Evolutionary conservation across 768 basidiomycete genomes (phyloP).

Genomic region (Butyriboletus loyo): DNA sequence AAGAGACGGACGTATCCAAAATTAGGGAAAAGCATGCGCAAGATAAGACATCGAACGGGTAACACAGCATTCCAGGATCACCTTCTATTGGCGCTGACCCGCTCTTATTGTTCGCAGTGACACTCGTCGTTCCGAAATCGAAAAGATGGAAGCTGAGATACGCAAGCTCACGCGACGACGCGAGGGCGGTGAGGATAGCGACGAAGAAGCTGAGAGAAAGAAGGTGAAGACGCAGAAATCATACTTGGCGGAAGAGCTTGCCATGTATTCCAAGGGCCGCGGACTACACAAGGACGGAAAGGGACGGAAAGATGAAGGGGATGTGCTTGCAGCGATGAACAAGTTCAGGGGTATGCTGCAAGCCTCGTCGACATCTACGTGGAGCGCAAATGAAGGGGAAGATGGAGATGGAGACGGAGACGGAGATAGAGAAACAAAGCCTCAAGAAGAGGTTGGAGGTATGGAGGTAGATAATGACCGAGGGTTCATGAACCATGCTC

Average conservation of each 20-base stretch:
- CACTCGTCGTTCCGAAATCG: conserved; percentile 71
- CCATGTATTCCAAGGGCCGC: conserved; percentile 70
- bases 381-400: conserved; percentile 25
- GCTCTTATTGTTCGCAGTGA: conserved; percentile 37
- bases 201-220: conserved; percentile 52
- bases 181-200: conserved; percentile 57
- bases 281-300: conserved; percentile 57
- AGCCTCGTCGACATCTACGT: conserved; percentile 31
- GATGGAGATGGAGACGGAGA: conserved; percentile 11
- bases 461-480: conserved; percentile 78
- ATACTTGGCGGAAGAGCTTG: conserved; percentile 74
- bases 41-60: conserved; percentile 67
- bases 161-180: conserved; percentile 67
- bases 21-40: conserved; percentile 75
- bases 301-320: conserved; percentile 66
- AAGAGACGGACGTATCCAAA: conserved; percentile 52
- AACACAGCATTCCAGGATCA: background rate
- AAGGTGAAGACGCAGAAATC: conserved; percentile 64
- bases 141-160: conserved; percentile 86
- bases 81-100: background rate
- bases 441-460: conserved; percentile 42
- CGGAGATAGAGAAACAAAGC: conserved; percentile 13
- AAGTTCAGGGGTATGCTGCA: conserved; percentile 73
- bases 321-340: conserved; percentile 64
- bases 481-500: conserved; percentile 68